Percentiles rank a stretch among this genome's conserved stretches.
phyloP scores from a whole-genome alignment of 2,329 filamentous ascomycete species.

The Aureobasidium lini region DNA sequence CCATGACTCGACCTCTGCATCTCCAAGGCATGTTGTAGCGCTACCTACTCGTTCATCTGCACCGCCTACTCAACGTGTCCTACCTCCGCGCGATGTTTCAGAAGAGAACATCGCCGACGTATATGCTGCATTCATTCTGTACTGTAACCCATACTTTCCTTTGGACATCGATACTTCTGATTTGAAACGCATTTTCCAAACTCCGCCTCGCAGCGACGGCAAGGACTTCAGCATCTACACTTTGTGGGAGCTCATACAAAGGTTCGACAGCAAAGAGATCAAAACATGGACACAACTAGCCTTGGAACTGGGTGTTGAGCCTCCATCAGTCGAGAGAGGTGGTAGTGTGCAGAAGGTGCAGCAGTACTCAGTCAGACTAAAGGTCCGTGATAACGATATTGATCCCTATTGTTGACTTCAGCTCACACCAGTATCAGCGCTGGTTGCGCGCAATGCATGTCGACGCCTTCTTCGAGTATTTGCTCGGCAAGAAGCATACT shows the following conservation, averaged over 20 bases:
- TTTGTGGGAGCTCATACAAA: constrained; percentile 70
- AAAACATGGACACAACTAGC: constrained; percentile 90
- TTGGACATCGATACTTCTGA: constrained; percentile 61
- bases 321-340: constrained; percentile 72
- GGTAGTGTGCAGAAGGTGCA: constrained; percentile 82
- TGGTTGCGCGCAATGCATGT: constrained; percentile 98
- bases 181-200: constrained; percentile 68
- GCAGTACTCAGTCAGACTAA: constrained; percentile 86
- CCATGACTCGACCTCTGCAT: not conserved
- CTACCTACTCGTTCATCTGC: not conserved
- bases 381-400: constrained; percentile 47
- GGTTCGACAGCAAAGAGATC: constrained; percentile 73
- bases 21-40: not conserved
- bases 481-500: constrained; percentile 65
- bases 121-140: constrained; percentile 77
- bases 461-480: constrained; percentile 88
- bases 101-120: constrained; percentile 69
- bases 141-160: constrained; percentile 79
- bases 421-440: constrained; percentile 34
- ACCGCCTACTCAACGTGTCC: constrained; percentile 20
- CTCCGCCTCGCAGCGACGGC: constrained; percentile 76
- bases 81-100: constrained; percentile 63
- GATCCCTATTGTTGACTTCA: not conserved
- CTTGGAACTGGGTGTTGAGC: constrained; percentile 79
- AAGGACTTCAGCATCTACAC: constrained; percentile 75